These are phyloP conservation scores for Breviolum minutum DNA, from an alignment of 73 alveolate genomes.

Conservation along the genomic window DNA sequence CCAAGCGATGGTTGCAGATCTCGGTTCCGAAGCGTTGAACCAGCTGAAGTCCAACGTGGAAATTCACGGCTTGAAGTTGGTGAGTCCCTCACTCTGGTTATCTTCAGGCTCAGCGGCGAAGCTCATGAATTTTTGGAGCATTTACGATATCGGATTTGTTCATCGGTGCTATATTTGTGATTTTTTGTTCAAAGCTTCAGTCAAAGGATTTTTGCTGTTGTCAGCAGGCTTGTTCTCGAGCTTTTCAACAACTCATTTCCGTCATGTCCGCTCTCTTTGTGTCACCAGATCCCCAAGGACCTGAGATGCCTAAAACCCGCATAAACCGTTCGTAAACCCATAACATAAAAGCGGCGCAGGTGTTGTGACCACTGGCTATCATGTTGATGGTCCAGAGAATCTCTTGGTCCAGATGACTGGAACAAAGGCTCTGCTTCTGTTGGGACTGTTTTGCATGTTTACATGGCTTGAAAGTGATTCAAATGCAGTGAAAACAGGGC, in stretches of 20 bases:
- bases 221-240: too few species aligned
- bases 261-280: too few species aligned
- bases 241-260: too few species aligned
- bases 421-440: not conserved
- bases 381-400: constrained; percentile 68
- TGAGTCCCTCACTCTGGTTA: constrained; percentile 54
- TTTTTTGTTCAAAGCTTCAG: too few species aligned
- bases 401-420: constrained; percentile 63
- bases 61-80: not conserved
- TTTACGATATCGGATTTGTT: too few species aligned
- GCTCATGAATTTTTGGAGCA: too few species aligned
- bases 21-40: constrained; percentile 30
- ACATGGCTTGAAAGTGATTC: not conserved
- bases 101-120: not conserved
- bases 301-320: not conserved
- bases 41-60: not conserved
- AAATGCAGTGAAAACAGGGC: too few species aligned
- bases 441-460: not conserved
- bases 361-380: constrained; percentile 51
- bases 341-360: not conserved
- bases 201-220: too few species aligned
- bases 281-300: not conserved
- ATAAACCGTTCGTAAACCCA: not conserved
- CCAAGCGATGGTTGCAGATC: constrained; percentile 80
- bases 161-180: too few species aligned